Conservation (phyloP, 164 flowering plant species). For the Piper betle region DNA sequence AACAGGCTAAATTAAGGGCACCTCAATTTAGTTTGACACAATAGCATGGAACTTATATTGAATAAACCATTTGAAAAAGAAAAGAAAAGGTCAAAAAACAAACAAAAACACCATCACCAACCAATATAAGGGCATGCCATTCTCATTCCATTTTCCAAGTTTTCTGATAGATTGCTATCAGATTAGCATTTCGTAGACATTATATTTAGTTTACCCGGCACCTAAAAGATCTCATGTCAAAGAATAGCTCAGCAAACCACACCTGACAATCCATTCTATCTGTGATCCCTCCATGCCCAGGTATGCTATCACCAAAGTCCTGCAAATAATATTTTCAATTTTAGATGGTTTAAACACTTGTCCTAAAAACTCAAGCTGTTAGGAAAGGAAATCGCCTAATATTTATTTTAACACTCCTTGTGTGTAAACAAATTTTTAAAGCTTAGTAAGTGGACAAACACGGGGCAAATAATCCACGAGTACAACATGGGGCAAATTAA, state of each 20-base stretch:
- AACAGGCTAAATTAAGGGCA: too few relatives aligned
- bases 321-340: conserved; percentile 9
- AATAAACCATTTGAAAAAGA: too few relatives aligned
- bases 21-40: too few relatives aligned
- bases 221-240: not conserved
- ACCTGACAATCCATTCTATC: conserved; percentile 96
- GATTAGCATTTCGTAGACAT: not conserved
- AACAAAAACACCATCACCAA: not conserved
- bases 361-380: too few relatives aligned
- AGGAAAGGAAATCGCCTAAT: too few relatives aligned
- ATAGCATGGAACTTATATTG: too few relatives aligned
- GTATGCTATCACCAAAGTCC: conserved; percentile 99
- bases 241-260: not conserved
- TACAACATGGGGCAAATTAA: too few relatives aligned
- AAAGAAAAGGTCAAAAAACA: not conserved
- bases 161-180: not conserved
- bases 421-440: too few relatives aligned
- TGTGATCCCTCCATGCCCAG: conserved; percentile 99
- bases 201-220: not conserved
- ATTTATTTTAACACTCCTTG: too few relatives aligned
- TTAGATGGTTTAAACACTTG: too few relatives aligned
- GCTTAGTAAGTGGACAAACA: too few relatives aligned
- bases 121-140: not conserved
- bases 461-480: too few relatives aligned
- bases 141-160: not conserved